A percentile compares a stretch with the other conserved stretches of the same genome.
These are phyloP conservation scores for Wickerhamiella qilinensis DNA, from an alignment of 805 yeast species.

Conservation along the genomic window DNA sequence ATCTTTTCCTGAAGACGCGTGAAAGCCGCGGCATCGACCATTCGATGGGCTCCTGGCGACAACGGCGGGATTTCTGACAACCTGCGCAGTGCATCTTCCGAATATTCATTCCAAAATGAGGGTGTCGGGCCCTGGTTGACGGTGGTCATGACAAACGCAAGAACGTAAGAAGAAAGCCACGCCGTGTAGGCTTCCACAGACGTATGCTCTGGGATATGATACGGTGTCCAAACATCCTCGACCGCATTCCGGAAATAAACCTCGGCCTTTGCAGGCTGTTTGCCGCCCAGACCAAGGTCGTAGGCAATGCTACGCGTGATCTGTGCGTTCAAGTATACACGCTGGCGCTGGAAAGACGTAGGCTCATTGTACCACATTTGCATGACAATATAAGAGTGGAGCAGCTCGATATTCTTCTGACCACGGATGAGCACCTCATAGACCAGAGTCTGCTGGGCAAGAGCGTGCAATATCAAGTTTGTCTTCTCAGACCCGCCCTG, in stretches of 20 bases:
- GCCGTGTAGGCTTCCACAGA: slow-evolving; percentile 2
- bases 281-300: slow-evolving; percentile 58
- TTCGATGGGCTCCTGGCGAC: slow-evolving; percentile 4
- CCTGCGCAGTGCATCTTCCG: slow-evolving; percentile 41
- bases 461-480: slow-evolving; percentile 15
- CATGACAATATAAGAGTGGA: slow-evolving; percentile 44
- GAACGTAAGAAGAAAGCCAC: slow-evolving; percentile 37
- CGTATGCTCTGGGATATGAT: slow-evolving; percentile 8
- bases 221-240: slow-evolving; percentile 24
- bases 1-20: slow-evolving; percentile 36
- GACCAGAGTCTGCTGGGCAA: slow-evolving; percentile 18
- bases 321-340: slow-evolving; percentile 53
- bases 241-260: slow-evolving; percentile 14
- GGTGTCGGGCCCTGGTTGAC: slow-evolving; percentile 48
- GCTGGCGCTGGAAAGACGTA: slow-evolving; percentile 62
- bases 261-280: slow-evolving; percentile 19
- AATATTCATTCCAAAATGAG: slow-evolving; percentile 30
- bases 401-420: slow-evolving; percentile 48
- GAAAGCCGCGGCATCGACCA: slow-evolving; percentile 33
- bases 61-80: background rate
- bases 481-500: slow-evolving; percentile 1
- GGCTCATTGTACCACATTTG: slow-evolving; percentile 75
- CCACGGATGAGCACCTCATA: slow-evolving; percentile 55
- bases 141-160: slow-evolving; percentile 46
- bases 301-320: slow-evolving; percentile 52